Evolutionary conservation across 2,329 filamentous ascomycete species (phyloP), one percentile per base, ranked within the genome.

Genomic region (Aschersonia sp.): DNA sequence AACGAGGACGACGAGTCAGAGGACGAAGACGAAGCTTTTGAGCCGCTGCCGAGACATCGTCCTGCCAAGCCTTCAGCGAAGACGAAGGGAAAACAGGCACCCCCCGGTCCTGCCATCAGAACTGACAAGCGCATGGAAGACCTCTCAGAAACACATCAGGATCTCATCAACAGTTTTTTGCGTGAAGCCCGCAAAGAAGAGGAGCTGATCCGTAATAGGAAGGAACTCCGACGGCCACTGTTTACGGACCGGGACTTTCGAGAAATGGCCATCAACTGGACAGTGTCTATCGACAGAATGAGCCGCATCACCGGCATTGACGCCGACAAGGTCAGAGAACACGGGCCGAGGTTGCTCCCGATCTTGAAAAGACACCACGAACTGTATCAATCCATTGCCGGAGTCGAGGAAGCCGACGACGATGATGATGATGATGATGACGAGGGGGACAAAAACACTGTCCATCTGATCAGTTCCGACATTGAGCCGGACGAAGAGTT

Each of bases 241-340:
- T 92, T 92, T 58, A 80, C 78, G 0, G 81, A 87, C 51, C 71
- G 70, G 29, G 72, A 86, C 11, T 72, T 88, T 46, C 77, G 81
- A 37, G 75, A 83, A 54, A 89, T 92, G 83, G 81, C 77, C 10
- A 77, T 87, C 45, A 64, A 70, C 35, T 83, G 84, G 70, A 85
- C 84, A 1, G 70, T 68, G 6, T 77, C 70, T 7, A 56, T 78
- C 8, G 72, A 76, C 12, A 68, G 78, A 49, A 84, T 92, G 78
- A 66, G 64, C 33, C 62, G 63, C 7, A 83, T 90, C 45, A 71
- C 72, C 0, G 76, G 73, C 8, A 81, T 89, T 49, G 73, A 82
- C 47, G 53, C 60, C 1, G 75, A 79, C 30, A 82, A 79, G 57
- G 81, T 87, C 30, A 59, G 69, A 43, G 67, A 68, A 2, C 79